Base-by-base conservation (phyloP, 1,139 yeast species). In the Suhomyces coccinellae region DNA sequence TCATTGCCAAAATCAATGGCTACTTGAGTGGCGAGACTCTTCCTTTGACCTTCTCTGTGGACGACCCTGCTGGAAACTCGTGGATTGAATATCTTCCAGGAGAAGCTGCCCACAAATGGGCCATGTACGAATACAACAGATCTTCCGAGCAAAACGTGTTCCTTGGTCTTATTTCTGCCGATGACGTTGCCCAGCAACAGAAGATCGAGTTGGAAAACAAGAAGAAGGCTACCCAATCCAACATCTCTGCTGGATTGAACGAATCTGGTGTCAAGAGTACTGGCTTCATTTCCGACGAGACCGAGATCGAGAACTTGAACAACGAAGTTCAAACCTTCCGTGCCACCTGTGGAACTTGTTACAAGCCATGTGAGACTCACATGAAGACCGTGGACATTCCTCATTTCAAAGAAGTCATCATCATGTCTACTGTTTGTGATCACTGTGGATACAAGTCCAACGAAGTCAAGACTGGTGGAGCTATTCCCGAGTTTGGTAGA, bases 401-500 rank as follows among this genome's bases (percentile, higher is more conserved):
- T 17, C 99, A 95, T 69, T 95, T 95, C 76, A 91, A 90, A 67
- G 98, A 95, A 56, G 99, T 95, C 37, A 86, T 95, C 51, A 82
- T 95, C 57, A 95, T 95, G 99, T 87, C 96, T 43, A 93, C 99
- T 0, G 85, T 81, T 1, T 95, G 99, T 69, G 91, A 85, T 35
- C 72, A 81, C 55, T 95, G 99, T 72, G 99, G 99, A 30, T 95
- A 87, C 71, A 93, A 88, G 69, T 88, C 97, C 17, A 95, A 95
- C 62, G 99, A 95, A 67, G 99, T 95, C 54, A 93, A 91, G 71
- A 95, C 99, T 5, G 99, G 99, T 47, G 99, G 99, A 54, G 95
- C 87, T 15, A 86, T 95, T 45, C 98, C 99, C 30, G 85, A 74
- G 5, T 77, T 83, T 65, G 99, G 98, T 50, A 83, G 84, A 54